A percentile compares a stretch with the other conserved stretches of the same genome.
Evolutionary conservation across 768 basidiomycete genomes (phyloP).

Genomic region (Lactifluus pinguis): DNA sequence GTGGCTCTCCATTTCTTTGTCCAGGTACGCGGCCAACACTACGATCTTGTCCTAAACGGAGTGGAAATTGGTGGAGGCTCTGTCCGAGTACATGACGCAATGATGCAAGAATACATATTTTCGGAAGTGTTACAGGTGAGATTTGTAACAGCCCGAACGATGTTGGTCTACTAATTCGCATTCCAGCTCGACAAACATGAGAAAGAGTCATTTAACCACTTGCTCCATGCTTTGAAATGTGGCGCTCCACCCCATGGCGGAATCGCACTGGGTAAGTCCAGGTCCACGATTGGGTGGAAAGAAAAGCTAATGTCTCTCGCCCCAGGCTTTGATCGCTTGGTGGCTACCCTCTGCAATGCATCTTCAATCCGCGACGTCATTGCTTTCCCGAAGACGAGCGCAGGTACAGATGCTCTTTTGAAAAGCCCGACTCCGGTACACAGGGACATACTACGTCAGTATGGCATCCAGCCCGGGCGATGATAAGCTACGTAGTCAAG

Average conservation of each 20-base stretch:
- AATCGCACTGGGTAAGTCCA: constrained; percentile 70
- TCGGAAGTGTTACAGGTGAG: constrained; percentile 63
- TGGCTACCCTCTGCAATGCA: constrained; percentile 83
- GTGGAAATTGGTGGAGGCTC: constrained; percentile 92
- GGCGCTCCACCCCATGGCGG: constrained; percentile 96
- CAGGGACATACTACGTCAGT: constrained; percentile 47
- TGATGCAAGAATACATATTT: constrained; percentile 81
- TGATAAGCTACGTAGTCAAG: constrained; percentile 6
- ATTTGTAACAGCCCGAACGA: not conserved
- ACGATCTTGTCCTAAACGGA: constrained; percentile 91
- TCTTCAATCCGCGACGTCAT: constrained; percentile 91
- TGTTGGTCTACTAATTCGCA: not conserved
- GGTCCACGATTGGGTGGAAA: not conserved
- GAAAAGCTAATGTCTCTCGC: not conserved
- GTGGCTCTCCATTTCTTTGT: constrained; percentile 1
- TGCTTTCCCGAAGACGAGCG: constrained; percentile 88
- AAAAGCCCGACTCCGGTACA: constrained; percentile 67
- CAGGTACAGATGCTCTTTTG: constrained; percentile 80
- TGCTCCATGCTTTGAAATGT: constrained; percentile 77
- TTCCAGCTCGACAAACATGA: constrained; percentile 64
- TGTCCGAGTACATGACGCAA: constrained; percentile 83
- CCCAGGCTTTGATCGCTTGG: constrained; percentile 84
- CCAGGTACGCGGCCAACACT: constrained; percentile 90
- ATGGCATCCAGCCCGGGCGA: constrained; percentile 41
- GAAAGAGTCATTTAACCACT: constrained; percentile 67